Conservation (phyloP, 192 early-diverging fungal species). For the Coemansia sp. region DNA sequence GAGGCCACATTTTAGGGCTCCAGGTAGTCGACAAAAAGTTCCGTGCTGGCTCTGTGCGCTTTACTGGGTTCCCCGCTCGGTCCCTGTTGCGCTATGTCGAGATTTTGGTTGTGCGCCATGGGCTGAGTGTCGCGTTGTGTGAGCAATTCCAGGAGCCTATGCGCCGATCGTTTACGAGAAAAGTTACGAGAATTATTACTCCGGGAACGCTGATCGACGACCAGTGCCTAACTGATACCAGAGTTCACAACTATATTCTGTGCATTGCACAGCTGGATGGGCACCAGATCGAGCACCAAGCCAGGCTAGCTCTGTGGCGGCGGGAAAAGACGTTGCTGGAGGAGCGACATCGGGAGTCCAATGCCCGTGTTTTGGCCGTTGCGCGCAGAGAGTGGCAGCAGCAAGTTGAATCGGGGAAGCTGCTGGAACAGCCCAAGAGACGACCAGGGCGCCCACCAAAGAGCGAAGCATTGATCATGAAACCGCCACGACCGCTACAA, state of each 20-base stretch:
- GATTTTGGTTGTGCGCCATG: slow-evolving; percentile 59
- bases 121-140: slow-evolving; percentile 65
- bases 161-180: slow-evolving; percentile 58
- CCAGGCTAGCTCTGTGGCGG: slow-evolving; percentile 3
- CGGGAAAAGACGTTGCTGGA: slow-evolving; percentile 1
- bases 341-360: not conserved
- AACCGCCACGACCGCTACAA: slow-evolving; percentile 4
- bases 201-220: slow-evolving; percentile 85
- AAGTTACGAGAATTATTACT: slow-evolving; percentile 77
- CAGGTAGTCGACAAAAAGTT: slow-evolving; percentile 70
- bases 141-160: slow-evolving; percentile 61
- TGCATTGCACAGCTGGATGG: slow-evolving; percentile 51
- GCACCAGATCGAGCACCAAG: not conserved
- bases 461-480: slow-evolving; percentile 4
- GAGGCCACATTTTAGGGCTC: slow-evolving; percentile 65
- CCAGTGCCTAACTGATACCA: slow-evolving; percentile 58
- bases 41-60: slow-evolving; percentile 55
- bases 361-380: not conserved
- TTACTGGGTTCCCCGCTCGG: slow-evolving; percentile 71
- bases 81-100: slow-evolving; percentile 66
- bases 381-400: slow-evolving; percentile 11
- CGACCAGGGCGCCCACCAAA: slow-evolving; percentile 8
- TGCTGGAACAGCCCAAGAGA: not conserved
- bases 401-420: not conserved
- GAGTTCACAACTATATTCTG: slow-evolving; percentile 76